Evolutionary conservation across 2,329 filamentous ascomycete species (phyloP).

Genomic region (Fusarium sterilihyphosum): DNA sequence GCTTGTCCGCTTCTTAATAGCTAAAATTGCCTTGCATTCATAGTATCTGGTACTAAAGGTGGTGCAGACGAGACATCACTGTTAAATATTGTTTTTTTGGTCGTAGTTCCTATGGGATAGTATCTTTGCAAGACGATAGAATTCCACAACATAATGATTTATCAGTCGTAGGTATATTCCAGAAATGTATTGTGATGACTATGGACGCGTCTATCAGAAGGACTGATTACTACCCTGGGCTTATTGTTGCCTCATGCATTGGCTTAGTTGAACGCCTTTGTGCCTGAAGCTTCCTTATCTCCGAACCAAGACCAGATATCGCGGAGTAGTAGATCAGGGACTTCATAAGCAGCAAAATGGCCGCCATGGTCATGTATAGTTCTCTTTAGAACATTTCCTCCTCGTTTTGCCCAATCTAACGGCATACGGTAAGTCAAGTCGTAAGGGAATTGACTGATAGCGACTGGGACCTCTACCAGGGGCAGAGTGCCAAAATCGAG

Average conservation of each 20-base stretch:
- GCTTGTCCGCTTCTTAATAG: too few species aligned
- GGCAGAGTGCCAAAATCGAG: neutral
- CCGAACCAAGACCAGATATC: conserved; percentile 1
- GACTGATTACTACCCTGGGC: accelerated
- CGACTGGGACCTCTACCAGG: neutral
- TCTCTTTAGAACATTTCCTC: neutral
- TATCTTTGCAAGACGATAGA: accelerated
- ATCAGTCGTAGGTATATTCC: neutral
- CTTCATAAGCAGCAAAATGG: neutral
- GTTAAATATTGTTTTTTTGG: too few species aligned
- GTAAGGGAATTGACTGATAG: neutral
- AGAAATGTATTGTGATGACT: accelerated
- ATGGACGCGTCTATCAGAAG: too few species aligned
- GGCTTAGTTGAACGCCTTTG: neutral
- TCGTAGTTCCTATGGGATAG: neutral
- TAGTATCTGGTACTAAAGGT: accelerated
- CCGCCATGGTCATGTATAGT: neutral
- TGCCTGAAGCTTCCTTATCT: neutral
- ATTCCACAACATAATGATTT: accelerated
- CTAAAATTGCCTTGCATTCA: accelerated
- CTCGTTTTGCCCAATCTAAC: neutral
- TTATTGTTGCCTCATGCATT: neutral
- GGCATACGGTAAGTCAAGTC: neutral
- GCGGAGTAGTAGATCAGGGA: neutral
- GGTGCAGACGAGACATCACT: too few species aligned